Percentiles rank a stretch among this genome's conserved stretches.
Evolutionary conservation across 2,329 filamentous ascomycete species (phyloP).

Genomic region (Aureobasidium musti): DNA sequence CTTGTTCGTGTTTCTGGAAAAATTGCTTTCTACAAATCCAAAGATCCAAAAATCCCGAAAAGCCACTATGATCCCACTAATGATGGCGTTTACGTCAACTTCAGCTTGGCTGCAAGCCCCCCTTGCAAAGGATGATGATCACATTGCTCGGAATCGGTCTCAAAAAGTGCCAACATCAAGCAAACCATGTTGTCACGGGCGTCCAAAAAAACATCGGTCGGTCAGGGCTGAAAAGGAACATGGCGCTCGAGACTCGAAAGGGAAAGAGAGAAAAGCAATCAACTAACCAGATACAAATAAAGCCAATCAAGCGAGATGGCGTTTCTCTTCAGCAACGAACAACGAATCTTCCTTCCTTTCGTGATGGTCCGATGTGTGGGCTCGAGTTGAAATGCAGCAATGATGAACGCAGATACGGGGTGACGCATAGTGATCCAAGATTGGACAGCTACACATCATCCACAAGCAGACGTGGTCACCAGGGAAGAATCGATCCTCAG

Average conservation of each 20-base stretch:
- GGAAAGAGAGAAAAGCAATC: background rate
- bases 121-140: background rate
- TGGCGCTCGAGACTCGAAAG: background rate
- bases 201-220: background rate
- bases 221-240: background rate
- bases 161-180: background rate
- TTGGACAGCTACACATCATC: slow-evolving; percentile 4
- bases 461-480: slow-evolving; percentile 12
- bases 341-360: background rate
- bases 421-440: slow-evolving; percentile 14
- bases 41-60: background rate
- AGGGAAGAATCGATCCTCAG: background rate
- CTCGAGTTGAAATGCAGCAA: background rate
- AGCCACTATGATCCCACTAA: background rate
- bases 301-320: slow-evolving; percentile 15
- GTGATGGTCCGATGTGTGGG: slow-evolving; percentile 1
- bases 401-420: background rate
- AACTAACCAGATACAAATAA: background rate
- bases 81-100: background rate
- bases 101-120: background rate
- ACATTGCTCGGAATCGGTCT: background rate
- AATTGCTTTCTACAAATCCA: background rate
- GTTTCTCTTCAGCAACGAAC: background rate
- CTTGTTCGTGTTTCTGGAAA: background rate
- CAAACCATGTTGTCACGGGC: background rate